Conservation (phyloP, 768 basidiomycete species). For the Tylopilus rubrobrunneus region DNA sequence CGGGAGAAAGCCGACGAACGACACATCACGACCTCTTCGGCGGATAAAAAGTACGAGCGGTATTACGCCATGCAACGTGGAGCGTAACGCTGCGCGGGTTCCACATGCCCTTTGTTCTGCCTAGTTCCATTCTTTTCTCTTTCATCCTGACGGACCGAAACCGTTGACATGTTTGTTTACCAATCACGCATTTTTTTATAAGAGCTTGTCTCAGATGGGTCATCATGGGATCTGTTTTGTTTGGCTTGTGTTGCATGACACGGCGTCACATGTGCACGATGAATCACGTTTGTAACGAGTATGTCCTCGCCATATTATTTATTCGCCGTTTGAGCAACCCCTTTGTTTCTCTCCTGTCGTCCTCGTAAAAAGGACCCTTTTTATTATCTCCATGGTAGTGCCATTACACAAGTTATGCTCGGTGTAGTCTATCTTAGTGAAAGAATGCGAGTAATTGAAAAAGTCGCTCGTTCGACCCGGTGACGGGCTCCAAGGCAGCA, state of each 20-base stretch:
- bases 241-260: conserved; percentile 7
- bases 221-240: neutral
- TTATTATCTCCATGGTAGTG: conserved; percentile 4
- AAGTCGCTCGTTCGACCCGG: neutral
- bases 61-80: conserved; percentile 25
- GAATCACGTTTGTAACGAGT: neutral
- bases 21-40: conserved; percentile 42
- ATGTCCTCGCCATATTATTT: conserved; percentile 9
- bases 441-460: neutral
- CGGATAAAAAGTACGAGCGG: conserved; percentile 33
- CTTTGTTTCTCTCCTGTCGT: neutral
- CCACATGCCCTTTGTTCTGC: neutral
- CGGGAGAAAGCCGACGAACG: conserved; percentile 53
- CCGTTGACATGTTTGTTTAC: conserved; percentile 5
- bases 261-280: neutral
- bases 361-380: neutral
- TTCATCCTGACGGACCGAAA: neutral
- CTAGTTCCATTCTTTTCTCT: neutral
- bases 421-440: conserved; percentile 26
- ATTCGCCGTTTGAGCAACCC: conserved; percentile 5
- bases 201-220: neutral
- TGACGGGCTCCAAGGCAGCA: neutral
- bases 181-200: conserved; percentile 2
- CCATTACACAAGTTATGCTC: conserved; percentile 16
- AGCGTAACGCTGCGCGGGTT: neutral